Conservation (phyloP, 2,329 filamentous ascomycete species). For the Raffaelea deltoideospora region DNA sequence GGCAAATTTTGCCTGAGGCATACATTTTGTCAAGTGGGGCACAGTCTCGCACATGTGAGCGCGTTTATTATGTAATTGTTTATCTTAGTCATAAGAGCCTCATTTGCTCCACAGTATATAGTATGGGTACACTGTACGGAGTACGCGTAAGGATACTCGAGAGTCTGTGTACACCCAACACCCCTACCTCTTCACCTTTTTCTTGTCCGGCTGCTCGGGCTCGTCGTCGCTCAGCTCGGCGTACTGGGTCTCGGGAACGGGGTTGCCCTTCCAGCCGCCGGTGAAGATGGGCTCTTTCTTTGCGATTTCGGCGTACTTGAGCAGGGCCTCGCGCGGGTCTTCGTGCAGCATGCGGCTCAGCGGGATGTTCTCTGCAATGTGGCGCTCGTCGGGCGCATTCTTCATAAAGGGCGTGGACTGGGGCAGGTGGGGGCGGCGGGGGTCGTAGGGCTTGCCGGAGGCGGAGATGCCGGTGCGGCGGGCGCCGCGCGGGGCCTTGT, state of each 20-base stretch:
- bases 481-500: conserved; percentile 23
- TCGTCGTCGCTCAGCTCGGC: conserved; percentile 81
- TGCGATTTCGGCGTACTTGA: conserved; percentile 90
- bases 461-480: conserved; percentile 58
- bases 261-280: conserved; percentile 79
- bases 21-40: no score
- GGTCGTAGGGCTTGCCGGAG: conserved; percentile 63
- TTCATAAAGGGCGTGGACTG: conserved; percentile 80
- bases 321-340: conserved; percentile 80
- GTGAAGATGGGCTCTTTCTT: conserved; percentile 92
- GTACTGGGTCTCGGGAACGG: conserved; percentile 86
- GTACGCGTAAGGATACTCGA: no score
- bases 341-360: conserved; percentile 90
- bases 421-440: conserved; percentile 71
- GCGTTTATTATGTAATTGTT: no score
- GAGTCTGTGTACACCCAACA: no score
- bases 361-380: conserved; percentile 78
- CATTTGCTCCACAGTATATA: no score
- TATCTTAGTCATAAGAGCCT: no score
- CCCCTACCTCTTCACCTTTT: conserved; percentile 35
- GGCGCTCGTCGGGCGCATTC: conserved; percentile 74
- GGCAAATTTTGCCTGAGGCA: conserved; percentile 1
- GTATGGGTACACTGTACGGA: no score
- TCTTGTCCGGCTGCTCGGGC: conserved; percentile 50
- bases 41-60: no score